phyloP scores from a whole-genome alignment of 371 early-diverging fungal genomes.

The Mucor mucedo region DNA sequence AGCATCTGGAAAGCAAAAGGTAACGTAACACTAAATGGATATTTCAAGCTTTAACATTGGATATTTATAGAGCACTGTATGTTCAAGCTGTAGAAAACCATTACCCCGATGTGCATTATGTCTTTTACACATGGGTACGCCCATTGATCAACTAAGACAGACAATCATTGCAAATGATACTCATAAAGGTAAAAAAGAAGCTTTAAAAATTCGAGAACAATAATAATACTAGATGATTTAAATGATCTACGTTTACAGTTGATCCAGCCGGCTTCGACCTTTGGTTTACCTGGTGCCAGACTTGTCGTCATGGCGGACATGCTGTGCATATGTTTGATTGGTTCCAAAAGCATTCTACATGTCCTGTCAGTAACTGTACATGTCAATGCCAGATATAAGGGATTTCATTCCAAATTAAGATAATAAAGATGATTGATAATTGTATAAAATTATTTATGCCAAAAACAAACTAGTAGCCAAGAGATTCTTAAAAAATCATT shows the following conservation, averaged over 20 bases:
- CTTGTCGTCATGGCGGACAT: slow-evolving; percentile 96
- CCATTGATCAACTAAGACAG: slow-evolving; percentile 59
- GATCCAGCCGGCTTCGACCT: slow-evolving; percentile 76
- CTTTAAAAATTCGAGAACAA: not conserved
- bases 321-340: slow-evolving; percentile 87
- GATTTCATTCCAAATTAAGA: not conserved
- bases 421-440: not conserved
- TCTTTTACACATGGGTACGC: slow-evolving; percentile 85
- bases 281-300: slow-evolving; percentile 99
- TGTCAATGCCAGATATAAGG: slow-evolving; percentile 64
- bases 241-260: slow-evolving; percentile 18
- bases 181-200: slow-evolving; percentile 32
- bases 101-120: slow-evolving; percentile 96
- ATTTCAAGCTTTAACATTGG: not conserved
- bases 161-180: slow-evolving; percentile 53
- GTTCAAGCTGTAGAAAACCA: slow-evolving; percentile 86
- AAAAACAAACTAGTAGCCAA: slow-evolving; percentile 11
- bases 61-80: slow-evolving; percentile 62
- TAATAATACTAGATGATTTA: not conserved
- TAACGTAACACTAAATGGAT: slow-evolving; percentile 11
- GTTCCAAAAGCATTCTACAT: slow-evolving; percentile 83
- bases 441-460: not conserved
- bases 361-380: slow-evolving; percentile 90
- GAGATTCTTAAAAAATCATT: not conserved
- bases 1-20: slow-evolving; percentile 52